These are phyloP conservation scores for Diaporthe sp. DNA, from an alignment of 2,329 filamentous ascomycete species.

Conservation along the genomic window DNA sequence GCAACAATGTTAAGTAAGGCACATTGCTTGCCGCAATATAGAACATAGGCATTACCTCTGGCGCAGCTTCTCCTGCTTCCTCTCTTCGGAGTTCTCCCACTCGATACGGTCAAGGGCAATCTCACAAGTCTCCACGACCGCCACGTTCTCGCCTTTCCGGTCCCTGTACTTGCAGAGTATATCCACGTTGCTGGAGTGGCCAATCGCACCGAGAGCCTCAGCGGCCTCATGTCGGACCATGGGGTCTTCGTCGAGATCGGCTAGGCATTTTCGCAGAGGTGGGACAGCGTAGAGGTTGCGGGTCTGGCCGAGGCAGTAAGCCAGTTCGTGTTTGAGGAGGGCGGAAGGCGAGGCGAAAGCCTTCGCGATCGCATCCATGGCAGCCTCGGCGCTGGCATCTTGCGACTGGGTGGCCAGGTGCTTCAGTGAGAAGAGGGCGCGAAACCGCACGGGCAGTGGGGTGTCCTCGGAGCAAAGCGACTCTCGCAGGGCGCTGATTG, in stretches of 20 bases:
- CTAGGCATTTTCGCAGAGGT: slow-evolving; percentile 80
- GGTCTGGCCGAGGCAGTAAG: slow-evolving; percentile 96
- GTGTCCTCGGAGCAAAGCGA: slow-evolving; percentile 85
- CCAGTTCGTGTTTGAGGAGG: slow-evolving; percentile 94
- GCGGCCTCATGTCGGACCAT: slow-evolving; percentile 98
- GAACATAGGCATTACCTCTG: slow-evolving; percentile 72
- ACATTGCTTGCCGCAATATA: background rate
- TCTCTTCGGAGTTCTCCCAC: slow-evolving; percentile 86
- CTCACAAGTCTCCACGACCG: slow-evolving; percentile 95
- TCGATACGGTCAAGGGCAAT: slow-evolving; percentile 94
- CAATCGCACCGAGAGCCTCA: slow-evolving; percentile 91
- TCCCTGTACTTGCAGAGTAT: slow-evolving; percentile 82
- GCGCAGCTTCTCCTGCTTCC: slow-evolving; percentile 82
- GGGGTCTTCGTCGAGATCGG: slow-evolving; percentile 84
- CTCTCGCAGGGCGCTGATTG: slow-evolving; percentile 76
- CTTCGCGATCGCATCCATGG: slow-evolving; percentile 87
- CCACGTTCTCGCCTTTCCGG: slow-evolving; percentile 80
- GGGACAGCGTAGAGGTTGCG: slow-evolving; percentile 81
- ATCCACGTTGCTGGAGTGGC: slow-evolving; percentile 79
- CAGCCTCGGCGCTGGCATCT: slow-evolving; percentile 71
- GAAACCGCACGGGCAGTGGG: slow-evolving; percentile 90
- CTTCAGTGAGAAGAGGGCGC: slow-evolving; percentile 97
- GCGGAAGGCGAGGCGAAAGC: slow-evolving; percentile 88
- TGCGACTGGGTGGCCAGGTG: slow-evolving; percentile 82
- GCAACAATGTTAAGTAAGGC: slow-evolving; percentile 49